Evolutionary conservation across 768 basidiomycete species (phyloP), one percentile per base, ranked within the genome.

Genomic region (Leccinellum luteum): DNA sequence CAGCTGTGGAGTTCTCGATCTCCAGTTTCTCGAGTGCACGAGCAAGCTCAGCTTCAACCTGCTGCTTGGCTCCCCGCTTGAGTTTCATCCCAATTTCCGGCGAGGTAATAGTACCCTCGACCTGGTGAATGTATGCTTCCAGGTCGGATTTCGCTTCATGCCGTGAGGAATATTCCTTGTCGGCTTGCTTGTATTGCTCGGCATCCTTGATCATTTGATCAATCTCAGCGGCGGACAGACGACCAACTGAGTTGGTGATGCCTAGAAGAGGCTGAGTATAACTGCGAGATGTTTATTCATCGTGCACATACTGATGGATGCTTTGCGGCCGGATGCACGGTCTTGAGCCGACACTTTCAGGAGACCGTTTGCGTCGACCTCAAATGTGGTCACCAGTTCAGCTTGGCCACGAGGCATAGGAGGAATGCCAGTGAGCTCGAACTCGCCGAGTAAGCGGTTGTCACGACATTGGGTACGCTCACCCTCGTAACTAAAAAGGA

Each of bases 181-280:
- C 91, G 27, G 90, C 92, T 73, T 86, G 85, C 82, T 94, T 95
- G 85, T 85, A 97, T 75, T 94, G 92, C 76, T 98, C 96, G 54
- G 97, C 69, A 71, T 98, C 96, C 83, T 95, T 94, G 82, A 98
- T 97, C 97, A 98, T 98, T 79, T 98, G 95, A 70, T 98, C 95
- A 63, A 99, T 99, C 83, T 99, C 97, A 66, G 89, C 92, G 53
- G 89, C 85, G 49, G 96, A 97, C 66, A 99, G 86, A 78, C 97
- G 95, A 64, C 97, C 97, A 71, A 98, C 97, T 57, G 95, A 98
- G 85, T 98, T 99, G 77, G 94, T 94, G 76, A 98, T 96, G 77
- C 88, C 89, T 92, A 61, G 7, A 63, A 51, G 21, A 59, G 47
- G 41, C n/a, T 61, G 43, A 62, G 28, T 17, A 60, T 59, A 30